Evolutionary conservation across 805 yeast species (phyloP), one percentile per base, ranked within the genome.

Genomic region (Pichia thaimueangensis): DNA sequence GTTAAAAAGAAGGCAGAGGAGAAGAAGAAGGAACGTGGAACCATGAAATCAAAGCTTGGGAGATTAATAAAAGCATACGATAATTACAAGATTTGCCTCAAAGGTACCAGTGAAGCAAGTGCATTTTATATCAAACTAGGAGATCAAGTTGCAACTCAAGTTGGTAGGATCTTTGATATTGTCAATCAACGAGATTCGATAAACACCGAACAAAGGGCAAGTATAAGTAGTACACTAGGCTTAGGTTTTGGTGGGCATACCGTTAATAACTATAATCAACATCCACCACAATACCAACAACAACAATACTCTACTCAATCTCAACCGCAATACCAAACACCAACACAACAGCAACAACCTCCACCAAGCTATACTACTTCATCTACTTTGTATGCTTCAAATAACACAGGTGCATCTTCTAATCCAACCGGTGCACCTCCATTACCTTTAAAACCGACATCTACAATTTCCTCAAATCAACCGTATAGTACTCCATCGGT

Each of bases 21-120:
- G 52, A 73, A 59, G 57, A 67, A 52, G 54, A 65, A 55, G 63
- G 71, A 41, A 42, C 56, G n/a, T 54, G 63, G 57, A 62, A 58
- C 52, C 63, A 60, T 46, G 55, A 54, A 46, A 49, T 50, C 59
- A 56, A 57, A 67, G 51, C 70, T 70, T 37, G 66, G 62, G 6
- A 64, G 67, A 35, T 65, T 74, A 43, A 59, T 71, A 39, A 57
- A 62, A 6, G 80, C 87, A 2, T 73, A 71, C 51, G 67, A 71
- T 7, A 63, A 65, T 16, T 87, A 89, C 80, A 67, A 67, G 29
- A 70, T 71, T 13, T 81, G 79, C 50, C 59, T 66, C 11, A 64
- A 65, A 6, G 95, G 94, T 6, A 58, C 76, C 42, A 60, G 64
- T 13, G 79, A 76, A 49, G 95, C 95, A 0, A 52, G 62, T 9